Evolutionary conservation across 306 rosid species (phyloP).

Genomic region (Pyrus communis): DNA sequence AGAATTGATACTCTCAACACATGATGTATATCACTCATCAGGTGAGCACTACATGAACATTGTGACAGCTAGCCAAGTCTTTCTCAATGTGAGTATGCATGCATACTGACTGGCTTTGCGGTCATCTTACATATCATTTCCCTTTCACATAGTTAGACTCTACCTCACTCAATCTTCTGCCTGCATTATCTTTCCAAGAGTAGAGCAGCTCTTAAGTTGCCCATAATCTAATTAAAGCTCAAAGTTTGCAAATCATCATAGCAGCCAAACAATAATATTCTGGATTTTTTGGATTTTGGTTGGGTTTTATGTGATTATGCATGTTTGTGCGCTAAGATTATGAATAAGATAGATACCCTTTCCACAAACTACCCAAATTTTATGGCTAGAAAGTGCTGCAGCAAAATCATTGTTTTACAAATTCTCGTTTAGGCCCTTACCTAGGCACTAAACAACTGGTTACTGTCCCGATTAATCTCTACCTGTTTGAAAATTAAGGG

Average conservation of each 20-base stretch:
- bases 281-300: background rate
- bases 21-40: no score
- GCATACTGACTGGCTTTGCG: background rate
- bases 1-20: no score
- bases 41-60: no score
- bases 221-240: background rate
- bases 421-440: no score
- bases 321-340: background rate
- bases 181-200: background rate
- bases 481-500: no score
- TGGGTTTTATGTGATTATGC: background rate
- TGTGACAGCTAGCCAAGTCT: background rate
- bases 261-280: background rate
- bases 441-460: no score
- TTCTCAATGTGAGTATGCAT: background rate
- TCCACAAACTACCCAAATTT: constrained; percentile 3
- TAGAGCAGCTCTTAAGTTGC: background rate
- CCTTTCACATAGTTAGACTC: no score
- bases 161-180: background rate
- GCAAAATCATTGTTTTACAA: no score
- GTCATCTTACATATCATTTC: no score
- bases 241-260: background rate
- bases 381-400: constrained; percentile 6
- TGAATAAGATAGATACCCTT: background rate
- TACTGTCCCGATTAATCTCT: no score